Percentiles rank a stretch among this genome's conserved stretches.
phyloP scores from a whole-genome alignment of 352 stramenopile species.

The Saprolegnia diclina region DNA sequence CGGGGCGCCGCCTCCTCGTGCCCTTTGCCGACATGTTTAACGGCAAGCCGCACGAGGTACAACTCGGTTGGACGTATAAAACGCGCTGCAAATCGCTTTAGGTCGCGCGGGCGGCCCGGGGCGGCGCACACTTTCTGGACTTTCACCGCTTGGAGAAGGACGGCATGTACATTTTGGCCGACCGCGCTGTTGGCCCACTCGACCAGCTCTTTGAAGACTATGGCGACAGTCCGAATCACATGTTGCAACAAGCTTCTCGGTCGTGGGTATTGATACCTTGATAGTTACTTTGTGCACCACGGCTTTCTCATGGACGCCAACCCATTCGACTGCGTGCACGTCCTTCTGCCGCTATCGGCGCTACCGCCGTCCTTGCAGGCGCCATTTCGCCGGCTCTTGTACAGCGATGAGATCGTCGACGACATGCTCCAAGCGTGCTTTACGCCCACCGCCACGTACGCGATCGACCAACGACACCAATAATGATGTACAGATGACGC shows the following conservation, averaged over 20 bases:
- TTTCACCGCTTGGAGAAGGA: constrained; percentile 38
- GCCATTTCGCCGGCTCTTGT: constrained; percentile 1
- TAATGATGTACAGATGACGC: neutral
- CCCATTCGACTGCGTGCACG: constrained; percentile 80
- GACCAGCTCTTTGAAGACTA: constrained; percentile 93
- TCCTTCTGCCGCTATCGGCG: constrained; percentile 35
- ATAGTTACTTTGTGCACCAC: constrained; percentile 83
- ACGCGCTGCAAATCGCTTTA: neutral
- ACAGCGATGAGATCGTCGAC: no score
- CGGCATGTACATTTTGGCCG: constrained; percentile 59
- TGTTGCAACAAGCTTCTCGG: constrained; percentile 33
- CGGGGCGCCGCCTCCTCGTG: constrained; percentile 63
- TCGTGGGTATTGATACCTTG: neutral
- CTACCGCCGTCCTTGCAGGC: constrained; percentile 27
- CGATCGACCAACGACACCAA: constrained; percentile 29
- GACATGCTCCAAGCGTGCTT: no score
- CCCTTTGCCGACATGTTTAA: constrained; percentile 88
- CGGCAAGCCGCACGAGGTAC: constrained; percentile 38
- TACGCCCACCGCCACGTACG: neutral
- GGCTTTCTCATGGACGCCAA: constrained; percentile 87
- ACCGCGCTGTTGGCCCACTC: constrained; percentile 35
- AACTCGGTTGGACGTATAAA: neutral
- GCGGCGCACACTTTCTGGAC: constrained; percentile 51
- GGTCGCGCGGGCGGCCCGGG: constrained; percentile 26
- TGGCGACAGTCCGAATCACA: constrained; percentile 86